Base-by-base conservation (phyloP, 495 filamentous ascomycete species). In the Penicillium riverlandense region DNA sequence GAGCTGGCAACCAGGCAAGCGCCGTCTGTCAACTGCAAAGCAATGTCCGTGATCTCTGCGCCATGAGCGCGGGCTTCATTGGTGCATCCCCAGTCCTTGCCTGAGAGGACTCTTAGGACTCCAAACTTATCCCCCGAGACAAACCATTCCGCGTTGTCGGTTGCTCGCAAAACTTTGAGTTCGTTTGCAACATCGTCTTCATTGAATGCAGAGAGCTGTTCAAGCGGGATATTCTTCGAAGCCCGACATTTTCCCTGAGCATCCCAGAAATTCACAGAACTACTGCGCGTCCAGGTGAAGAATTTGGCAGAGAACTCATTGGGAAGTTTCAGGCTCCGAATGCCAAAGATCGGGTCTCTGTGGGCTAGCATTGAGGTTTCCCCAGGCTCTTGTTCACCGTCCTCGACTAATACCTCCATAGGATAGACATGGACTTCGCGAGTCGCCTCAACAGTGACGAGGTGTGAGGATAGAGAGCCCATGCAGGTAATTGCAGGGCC, bases 71-170 rank as follows among this genome's bases (percentile, higher is more conserved):
- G 91, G 35, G 83, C 79, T 57, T 82, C 77, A 42, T 78, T 72
- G 6, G 77, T 50, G 39, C 76, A 82, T 29, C 64, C 51, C 59
- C 77, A 72, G 8, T 64, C 35, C 55, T 77, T 38, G 52, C 59
- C 41, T 52, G 68, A 53, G 70, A 75, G 35, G 66, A 74, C 35
- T 68, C 73, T 78, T 36, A 97, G 63, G 33, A 91, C 78, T 37
- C 92, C 92, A 43, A 84, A 76, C 58, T 80, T 89, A 65, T 97
- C 94, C 6, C 91, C 92, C 11, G 85, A 78, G 7, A 91, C 72
- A 41, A 96, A 79, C 44, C 78, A 74, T 14, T 77, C 70, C 30
- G 77, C 80, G 28, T 77, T 67, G 37, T 69, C 63, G 0, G 77
- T 79, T 30, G 83, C 73, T 37, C 78, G 69, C 7, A 88, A 71